A percentile compares a stretch with the other conserved stretches of the same genome.
These are phyloP conservation scores for Naganishia randhawae DNA, from an alignment of 768 basidiomycete genomes.

Conservation along the genomic window DNA sequence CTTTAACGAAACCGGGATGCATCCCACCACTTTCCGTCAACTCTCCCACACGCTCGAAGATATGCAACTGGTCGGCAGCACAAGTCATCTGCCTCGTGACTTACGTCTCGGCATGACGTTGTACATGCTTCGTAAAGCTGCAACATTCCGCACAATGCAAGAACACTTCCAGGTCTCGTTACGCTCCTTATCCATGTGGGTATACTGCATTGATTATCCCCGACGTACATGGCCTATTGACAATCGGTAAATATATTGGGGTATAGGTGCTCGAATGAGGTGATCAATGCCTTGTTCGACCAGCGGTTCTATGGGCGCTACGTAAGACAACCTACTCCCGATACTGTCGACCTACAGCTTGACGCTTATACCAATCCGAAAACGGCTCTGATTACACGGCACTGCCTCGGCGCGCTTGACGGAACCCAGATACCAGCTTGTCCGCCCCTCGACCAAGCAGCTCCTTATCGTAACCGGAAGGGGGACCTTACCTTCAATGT, in stretches of 20 bases:
- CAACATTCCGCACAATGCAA: not conserved
- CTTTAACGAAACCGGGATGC: too few species aligned
- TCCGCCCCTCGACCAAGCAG: not conserved
- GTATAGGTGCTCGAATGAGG: conserved; percentile 11
- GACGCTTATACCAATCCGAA: not conserved
- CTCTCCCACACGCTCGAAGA: too few species aligned
- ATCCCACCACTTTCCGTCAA: too few species aligned
- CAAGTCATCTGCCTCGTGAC: conserved; percentile 2
- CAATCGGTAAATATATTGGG: not conserved
- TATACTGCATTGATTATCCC: not conserved
- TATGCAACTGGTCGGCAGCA: too few species aligned
- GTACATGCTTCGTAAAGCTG: not conserved
- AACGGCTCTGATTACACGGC: not conserved
- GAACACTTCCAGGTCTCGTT: conserved; percentile 6
- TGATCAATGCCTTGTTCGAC: conserved; percentile 15
- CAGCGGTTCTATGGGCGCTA: conserved; percentile 11
- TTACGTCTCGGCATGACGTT: not conserved
- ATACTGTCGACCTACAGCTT: not conserved
- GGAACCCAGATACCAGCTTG: conserved; percentile 16
- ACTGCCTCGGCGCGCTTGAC: conserved; percentile 22
- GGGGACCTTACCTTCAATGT: conserved; percentile 13
- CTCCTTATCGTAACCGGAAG: conserved; percentile 12
- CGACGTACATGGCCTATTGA: not conserved
- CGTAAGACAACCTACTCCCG: conserved; percentile 6
- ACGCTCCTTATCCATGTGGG: not conserved